Conservation (phyloP, 2,329 filamentous ascomycete species). For the Cytospora mali region DNA sequence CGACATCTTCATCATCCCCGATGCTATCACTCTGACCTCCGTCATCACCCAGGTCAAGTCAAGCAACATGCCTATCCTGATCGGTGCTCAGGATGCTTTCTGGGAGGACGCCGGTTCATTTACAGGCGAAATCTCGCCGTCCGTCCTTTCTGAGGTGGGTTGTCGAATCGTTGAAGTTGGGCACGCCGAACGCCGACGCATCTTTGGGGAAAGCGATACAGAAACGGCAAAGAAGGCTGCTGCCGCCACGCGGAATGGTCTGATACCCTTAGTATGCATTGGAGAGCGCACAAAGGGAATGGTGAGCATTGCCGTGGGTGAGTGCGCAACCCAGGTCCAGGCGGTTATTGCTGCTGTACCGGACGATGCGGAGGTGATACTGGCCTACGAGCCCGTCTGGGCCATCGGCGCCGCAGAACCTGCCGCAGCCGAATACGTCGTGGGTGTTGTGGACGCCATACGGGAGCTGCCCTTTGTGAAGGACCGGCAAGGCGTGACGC, state of each 20-base stretch:
- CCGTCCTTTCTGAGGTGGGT: slow-evolving; percentile 67
- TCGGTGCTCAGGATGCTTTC: slow-evolving; percentile 78
- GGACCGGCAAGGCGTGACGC: slow-evolving; percentile 57
- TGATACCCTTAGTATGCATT: slow-evolving; percentile 79
- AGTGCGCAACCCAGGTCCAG: slow-evolving; percentile 68
- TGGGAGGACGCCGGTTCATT: slow-evolving; percentile 71
- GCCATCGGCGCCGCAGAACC: slow-evolving; percentile 78
- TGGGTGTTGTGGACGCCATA: slow-evolving; percentile 68
- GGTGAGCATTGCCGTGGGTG: slow-evolving; percentile 61
- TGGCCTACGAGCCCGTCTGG: slow-evolving; percentile 90
- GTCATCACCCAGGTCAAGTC: slow-evolving; percentile 51
- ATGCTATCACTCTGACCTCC: slow-evolving; percentile 69
- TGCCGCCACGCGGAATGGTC: slow-evolving; percentile 67
- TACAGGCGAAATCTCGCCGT: slow-evolving; percentile 76
- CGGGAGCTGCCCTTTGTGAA: slow-evolving; percentile 55
- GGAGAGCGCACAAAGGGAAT: slow-evolving; percentile 64
- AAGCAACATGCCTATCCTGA: slow-evolving; percentile 52
- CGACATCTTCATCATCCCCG: slow-evolving; percentile 77
- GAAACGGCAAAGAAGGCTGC: slow-evolving; percentile 69
- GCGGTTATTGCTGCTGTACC: slow-evolving; percentile 64
- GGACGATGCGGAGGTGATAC: slow-evolving; percentile 66
- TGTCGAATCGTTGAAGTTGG: slow-evolving; percentile 76
- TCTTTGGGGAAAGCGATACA: slow-evolving; percentile 76
- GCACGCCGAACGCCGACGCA: slow-evolving; percentile 74
- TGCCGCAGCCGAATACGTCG: slow-evolving; percentile 72